A percentile compares a stretch with the other conserved stretches of the same genome.
Evolutionary conservation across 2,329 filamentous ascomycete genomes (phyloP).

Genomic region (Aspergillus pseudonomiae): DNA sequence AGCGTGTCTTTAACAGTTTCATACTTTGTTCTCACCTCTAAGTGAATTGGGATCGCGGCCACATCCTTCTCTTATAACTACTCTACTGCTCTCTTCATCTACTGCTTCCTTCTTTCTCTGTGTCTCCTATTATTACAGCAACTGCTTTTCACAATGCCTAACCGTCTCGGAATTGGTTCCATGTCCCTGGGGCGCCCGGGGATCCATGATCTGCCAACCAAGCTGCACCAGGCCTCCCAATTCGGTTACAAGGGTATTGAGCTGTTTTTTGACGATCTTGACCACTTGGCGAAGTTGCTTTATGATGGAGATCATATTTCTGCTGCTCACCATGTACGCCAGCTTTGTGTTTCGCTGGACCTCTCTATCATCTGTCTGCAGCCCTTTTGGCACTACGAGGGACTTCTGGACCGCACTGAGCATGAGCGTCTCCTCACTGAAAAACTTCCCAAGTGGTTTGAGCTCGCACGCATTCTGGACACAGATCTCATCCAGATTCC

Average conservation of each 20-base stretch:
- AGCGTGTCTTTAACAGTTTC: neutral
- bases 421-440: constrained; percentile 63
- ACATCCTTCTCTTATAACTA: neutral
- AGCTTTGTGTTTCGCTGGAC: constrained; percentile 44
- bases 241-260: constrained; percentile 41
- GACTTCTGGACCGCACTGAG: constrained; percentile 63
- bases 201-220: constrained; percentile 67
- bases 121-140: neutral
- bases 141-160: constrained; percentile 24
- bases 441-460: constrained; percentile 68
- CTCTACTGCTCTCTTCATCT: neutral
- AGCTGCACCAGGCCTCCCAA: constrained; percentile 67
- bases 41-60: neutral
- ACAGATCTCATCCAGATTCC: constrained; percentile 77
- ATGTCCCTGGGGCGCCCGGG: constrained; percentile 77
- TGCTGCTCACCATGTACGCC: constrained; percentile 48
- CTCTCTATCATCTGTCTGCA: constrained; percentile 61
- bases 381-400: constrained; percentile 79
- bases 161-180: constrained; percentile 67
- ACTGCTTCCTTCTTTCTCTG: too few species aligned
- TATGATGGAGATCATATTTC: constrained; percentile 27
- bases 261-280: constrained; percentile 41
- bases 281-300: constrained; percentile 30
- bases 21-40: neutral
- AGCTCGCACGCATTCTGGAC: constrained; percentile 62